Evolutionary conservation across 768 basidiomycete species (phyloP).

Genomic region (Termitomyces titanicus): DNA sequence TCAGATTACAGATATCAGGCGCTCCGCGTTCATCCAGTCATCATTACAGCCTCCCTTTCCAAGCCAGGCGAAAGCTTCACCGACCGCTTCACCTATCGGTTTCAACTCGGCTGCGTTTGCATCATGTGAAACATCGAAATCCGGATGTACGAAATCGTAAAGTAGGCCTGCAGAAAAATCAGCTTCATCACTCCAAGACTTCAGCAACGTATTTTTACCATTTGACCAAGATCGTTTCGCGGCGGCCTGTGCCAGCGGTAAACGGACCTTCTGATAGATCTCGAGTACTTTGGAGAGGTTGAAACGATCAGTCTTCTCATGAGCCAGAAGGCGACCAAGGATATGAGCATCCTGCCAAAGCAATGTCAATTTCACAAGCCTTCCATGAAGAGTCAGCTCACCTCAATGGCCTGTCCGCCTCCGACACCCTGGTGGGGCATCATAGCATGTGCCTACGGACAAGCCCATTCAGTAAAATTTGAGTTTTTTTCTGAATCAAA

Average conservation of each 20-base stretch:
- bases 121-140: not conserved
- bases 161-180: not conserved
- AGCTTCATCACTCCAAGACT: too few species aligned
- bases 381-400: not conserved
- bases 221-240: constrained; percentile 13
- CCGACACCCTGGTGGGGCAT: constrained; percentile 22
- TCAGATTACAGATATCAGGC: not conserved
- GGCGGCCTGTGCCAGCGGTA: constrained; percentile 13
- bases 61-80: constrained; percentile 17
- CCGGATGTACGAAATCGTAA: constrained; percentile 2
- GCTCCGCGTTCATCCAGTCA: constrained; percentile 16
- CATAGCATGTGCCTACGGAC: constrained; percentile 21
- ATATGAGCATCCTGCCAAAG: constrained; percentile 18
- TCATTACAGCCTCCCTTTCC: constrained; percentile 16
- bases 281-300: constrained; percentile 13
- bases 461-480: too few species aligned
- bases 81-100: constrained; percentile 13
- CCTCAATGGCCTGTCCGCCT: constrained; percentile 23
- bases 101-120: not conserved
- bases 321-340: constrained; percentile 17
- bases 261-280: constrained; percentile 19
- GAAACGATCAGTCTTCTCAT: constrained; percentile 7
- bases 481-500: too few species aligned
- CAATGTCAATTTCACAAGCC: not conserved
- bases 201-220: too few species aligned